These are phyloP conservation scores for Lotus japonicus DNA, from an alignment of 306 rosid species.

Conservation along the genomic window DNA sequence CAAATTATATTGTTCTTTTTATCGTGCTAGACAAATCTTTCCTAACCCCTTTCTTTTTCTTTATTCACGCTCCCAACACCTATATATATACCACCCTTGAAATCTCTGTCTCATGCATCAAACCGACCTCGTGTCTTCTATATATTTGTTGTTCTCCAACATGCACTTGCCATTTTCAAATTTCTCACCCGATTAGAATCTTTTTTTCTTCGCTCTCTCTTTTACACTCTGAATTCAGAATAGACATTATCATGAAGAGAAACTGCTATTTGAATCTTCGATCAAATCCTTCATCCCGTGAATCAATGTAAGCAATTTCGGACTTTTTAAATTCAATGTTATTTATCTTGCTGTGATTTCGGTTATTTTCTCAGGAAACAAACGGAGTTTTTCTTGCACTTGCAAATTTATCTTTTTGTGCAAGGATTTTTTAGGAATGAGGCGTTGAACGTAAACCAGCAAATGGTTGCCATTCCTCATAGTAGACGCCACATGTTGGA, in stretches of 20 bases:
- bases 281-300: neutral
- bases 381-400: neutral
- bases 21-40: too few relatives aligned
- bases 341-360: neutral
- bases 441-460: neutral
- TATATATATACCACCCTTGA: constrained; percentile 14
- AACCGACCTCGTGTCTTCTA: neutral
- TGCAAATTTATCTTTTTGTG: neutral
- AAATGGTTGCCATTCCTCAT: neutral
- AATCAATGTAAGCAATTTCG: constrained; percentile 22
- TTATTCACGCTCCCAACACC: constrained; percentile 9
- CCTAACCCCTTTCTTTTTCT: neutral
- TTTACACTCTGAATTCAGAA: neutral
- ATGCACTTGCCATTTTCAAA: neutral
- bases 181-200: neutral
- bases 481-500: neutral
- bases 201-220: neutral
- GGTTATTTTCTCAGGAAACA: neutral
- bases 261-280: constrained; percentile 15
- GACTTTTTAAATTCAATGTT: neutral
- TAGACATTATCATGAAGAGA: constrained; percentile 13
- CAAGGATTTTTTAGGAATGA: constrained; percentile 17
- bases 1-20: too few relatives aligned
- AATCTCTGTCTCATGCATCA: constrained; percentile 2
- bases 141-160: neutral